Evolutionary conservation across 805 yeast species (phyloP), one percentile per base, ranked within the genome.

Genomic region (Isabelozyma heimii): DNA sequence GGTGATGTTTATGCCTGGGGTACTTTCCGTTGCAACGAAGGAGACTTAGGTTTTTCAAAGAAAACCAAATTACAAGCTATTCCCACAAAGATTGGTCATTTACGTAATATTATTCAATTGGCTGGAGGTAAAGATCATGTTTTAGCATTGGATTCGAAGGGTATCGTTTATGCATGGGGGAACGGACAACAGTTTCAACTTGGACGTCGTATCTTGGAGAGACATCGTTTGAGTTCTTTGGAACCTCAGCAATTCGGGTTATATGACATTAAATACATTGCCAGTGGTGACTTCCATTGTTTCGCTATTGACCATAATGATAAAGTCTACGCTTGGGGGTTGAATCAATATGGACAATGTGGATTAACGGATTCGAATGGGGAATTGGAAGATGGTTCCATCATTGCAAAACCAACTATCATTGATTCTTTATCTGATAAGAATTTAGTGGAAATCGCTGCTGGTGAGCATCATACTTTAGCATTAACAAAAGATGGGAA

Each of bases 1-100:
- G 98, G 99, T 37, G 89, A 87, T 38, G 91, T 95, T 8, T 94
- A 85, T 66, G 95, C 97, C 0, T 94, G 99, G 98, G 99, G 99
- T 37, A 89, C 97, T 16, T 94, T 94, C 72, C 85, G 94, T 70
- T 84, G 91, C 64, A 89, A 89, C 58, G 98, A 94, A 69, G 99
- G 99, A 47, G 75, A 85, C 39, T 77, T 92, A 48, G 97, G 97
- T 2, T 94, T 89, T 69, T 80, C 81, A 55, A 83, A 83, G 51
- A 60, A 55, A 16, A 78, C 82, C 37, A 67, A 75, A 52, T 68
- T 83, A 43, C 98, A 94, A 69, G 71, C 59, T 20, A 74, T 73
- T 1, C 99, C 99, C 8, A 67, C 73, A 53, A 83, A 81, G 57
- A 76, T 92, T 35, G 70, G 70, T 0, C 80, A 76, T 44, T 76